Percentiles rank a stretch among this genome's conserved stretches.
phyloP scores from a whole-genome alignment of 768 basidiomycete species.

The Filobasidium wieringae region DNA sequence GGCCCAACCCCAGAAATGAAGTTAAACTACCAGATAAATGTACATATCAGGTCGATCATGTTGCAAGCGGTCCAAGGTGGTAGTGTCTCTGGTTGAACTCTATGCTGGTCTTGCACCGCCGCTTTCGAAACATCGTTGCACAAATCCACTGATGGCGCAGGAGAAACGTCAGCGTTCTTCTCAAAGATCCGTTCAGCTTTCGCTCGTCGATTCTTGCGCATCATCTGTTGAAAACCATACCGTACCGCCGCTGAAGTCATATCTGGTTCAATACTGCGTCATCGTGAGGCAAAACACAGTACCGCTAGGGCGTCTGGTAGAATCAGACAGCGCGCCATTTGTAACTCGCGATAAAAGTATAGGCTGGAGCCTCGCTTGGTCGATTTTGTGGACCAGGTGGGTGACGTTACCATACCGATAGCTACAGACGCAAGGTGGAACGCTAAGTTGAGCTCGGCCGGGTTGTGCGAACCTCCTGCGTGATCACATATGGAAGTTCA shows the following conservation, averaged over 20 bases:
- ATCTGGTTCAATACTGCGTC: constrained; percentile 23
- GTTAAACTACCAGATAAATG: background rate
- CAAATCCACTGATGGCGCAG: background rate
- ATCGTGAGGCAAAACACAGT: background rate
- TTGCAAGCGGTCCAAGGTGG: background rate
- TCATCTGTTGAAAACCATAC: background rate
- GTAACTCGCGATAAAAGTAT: constrained; percentile 28
- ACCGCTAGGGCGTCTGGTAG: background rate
- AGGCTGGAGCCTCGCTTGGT: constrained; percentile 19
- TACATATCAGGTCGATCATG: background rate
- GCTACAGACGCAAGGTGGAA: constrained; percentile 30
- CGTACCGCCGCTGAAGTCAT: constrained; percentile 17
- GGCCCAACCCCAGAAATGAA: too few relatives aligned
- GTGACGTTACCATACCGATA: constrained; percentile 26
- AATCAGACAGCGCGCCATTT: background rate
- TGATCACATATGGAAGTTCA: background rate
- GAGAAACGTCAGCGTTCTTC: background rate
- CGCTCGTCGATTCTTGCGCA: background rate
- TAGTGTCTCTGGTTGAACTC: background rate
- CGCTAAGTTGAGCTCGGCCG: constrained; percentile 26
- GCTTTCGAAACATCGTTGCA: background rate
- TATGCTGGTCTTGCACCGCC: background rate
- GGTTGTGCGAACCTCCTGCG: constrained; percentile 20
- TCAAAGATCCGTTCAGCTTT: background rate
- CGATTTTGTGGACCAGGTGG: constrained; percentile 17